These are phyloP conservation scores for Colletotrichum sublineola DNA, from an alignment of 2,329 filamentous ascomycete species.

Conservation along the genomic window DNA sequence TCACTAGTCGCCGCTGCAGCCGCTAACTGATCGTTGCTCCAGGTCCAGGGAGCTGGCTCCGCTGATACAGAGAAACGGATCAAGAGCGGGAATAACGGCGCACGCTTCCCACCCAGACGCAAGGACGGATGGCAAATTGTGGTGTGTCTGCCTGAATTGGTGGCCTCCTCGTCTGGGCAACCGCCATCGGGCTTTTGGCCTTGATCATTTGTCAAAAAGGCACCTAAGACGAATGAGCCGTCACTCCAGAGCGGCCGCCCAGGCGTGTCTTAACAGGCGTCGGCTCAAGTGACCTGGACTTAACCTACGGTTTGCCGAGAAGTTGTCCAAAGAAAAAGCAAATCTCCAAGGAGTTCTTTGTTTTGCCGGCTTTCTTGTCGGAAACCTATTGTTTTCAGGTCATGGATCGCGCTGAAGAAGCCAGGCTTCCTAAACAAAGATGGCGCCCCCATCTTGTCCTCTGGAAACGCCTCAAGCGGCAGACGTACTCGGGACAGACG, in stretches of 20 bases:
- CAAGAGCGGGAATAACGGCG: conserved; percentile 8
- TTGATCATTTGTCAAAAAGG: background rate
- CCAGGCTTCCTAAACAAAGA: background rate
- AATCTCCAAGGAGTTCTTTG: background rate
- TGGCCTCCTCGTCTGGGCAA: conserved; percentile 18
- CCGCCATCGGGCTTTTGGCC: conserved; percentile 13
- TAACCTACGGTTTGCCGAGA: background rate
- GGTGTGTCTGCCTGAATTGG: conserved; percentile 13
- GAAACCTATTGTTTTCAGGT: background rate
- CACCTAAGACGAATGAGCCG: conserved; percentile 7
- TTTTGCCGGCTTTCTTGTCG: background rate
- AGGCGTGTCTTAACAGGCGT: background rate
- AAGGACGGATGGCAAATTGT: background rate
- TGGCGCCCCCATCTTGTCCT: background rate
- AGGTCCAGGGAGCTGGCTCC: background rate
- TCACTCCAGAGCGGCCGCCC: conserved; percentile 6
- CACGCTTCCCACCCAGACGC: background rate
- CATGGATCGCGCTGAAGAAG: background rate
- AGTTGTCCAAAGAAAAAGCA: conserved; percentile 3
- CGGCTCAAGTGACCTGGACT: background rate
- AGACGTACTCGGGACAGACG: conserved; percentile 7
- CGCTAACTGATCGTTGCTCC: conserved; percentile 25
- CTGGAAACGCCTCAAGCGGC: conserved; percentile 18
- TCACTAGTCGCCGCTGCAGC: conserved; percentile 13
- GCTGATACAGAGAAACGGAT: conserved; percentile 20